A percentile compares a stretch with the other conserved stretches of the same genome.
phyloP scores from a whole-genome alignment of 2,329 filamentous ascomycete species.

The Colletotrichum theobromicola region DNA sequence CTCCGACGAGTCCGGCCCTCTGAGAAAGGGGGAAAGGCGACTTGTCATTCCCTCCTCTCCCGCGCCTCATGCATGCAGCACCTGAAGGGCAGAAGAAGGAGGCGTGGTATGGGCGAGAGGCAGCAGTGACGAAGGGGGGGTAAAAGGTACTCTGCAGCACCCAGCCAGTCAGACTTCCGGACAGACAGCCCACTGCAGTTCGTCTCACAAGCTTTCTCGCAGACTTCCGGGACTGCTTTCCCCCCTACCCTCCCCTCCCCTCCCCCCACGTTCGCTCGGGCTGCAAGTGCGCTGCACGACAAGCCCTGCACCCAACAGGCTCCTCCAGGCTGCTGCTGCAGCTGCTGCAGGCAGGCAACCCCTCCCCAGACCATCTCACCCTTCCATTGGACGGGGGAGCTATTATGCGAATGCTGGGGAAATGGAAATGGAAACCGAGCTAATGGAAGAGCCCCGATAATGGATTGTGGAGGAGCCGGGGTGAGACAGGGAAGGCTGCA shows the following conservation, averaged over 20 bases:
- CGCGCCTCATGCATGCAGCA: background rate
- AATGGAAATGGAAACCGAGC: slow-evolving; percentile 21
- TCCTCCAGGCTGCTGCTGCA: background rate
- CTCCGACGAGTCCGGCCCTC: background rate
- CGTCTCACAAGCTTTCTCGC: slow-evolving; percentile 13
- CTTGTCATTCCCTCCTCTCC: background rate
- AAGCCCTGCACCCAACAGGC: background rate
- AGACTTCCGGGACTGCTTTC: background rate
- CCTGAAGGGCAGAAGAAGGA: background rate
- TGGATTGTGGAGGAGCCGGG: slow-evolving; percentile 4
- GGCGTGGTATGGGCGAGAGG: background rate
- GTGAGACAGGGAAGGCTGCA: background rate
- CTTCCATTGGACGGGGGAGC: slow-evolving; percentile 4
- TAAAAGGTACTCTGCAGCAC: background rate
- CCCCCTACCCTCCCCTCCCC: background rate
- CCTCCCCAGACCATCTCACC: background rate
- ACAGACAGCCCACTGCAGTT: background rate
- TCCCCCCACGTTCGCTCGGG: slow-evolving; percentile 9
- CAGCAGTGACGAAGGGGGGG: background rate
- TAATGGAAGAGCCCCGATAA: slow-evolving; percentile 19
- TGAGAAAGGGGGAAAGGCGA: background rate
- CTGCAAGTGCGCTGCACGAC: slow-evolving; percentile 8
- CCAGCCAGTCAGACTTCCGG: background rate
- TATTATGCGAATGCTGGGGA: slow-evolving; percentile 22
- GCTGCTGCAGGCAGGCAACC: background rate